Base-by-base conservation (phyloP, 352 stramenopile species). In the Chrysophaeum taylorii region DNA sequence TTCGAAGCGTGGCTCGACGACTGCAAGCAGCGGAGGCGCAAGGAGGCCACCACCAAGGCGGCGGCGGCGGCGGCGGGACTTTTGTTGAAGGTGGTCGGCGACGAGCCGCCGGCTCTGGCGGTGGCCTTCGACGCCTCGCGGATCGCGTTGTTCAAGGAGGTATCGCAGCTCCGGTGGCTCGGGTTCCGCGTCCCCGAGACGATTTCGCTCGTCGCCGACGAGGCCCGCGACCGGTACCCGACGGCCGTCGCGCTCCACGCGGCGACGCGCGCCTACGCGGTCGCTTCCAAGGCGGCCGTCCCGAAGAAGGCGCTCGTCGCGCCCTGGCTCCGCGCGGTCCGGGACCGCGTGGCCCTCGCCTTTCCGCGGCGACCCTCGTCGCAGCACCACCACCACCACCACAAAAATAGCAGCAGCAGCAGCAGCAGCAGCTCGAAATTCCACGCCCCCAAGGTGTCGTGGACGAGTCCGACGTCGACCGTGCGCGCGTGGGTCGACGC, bases 61-160 rank as follows among this genome's bases (percentile, higher is more conserved):
- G 50, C 50, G 7, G 27, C 25, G 27, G 23, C n/a, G 27, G 50
- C 35, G 7, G 15, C 27, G 16, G 33, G 33, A 2, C 16, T 41
- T 0, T 18, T 70, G 35, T 43, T 45, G 9, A 38, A 68, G 21
- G 66, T 76, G 25, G 31, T 70, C 41, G 27, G 16, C 35, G 35
- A 72, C 43, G 70, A 74, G 16, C 38, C 60, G 15, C 9, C 50
- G 4, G 48, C 48, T 7, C 27, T 66, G 5, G 31, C 29, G 63
- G 83, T 90, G 5, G 95, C 95, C 54, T 99, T 98, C 83, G 96
- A 99, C 75, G 89, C 97, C 73, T 93, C 97, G 77, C 97, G 94
- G 73, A 91, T 98, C 38, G 91, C 91, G 38, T 79, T 99, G 37
- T 97, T 97, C 76, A 98, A 98, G 75, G 95, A 99, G 84, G 95